These are phyloP conservation scores for Cornus controversa DNA, from an alignment of 148 eudicot species.

Conservation along the genomic window DNA sequence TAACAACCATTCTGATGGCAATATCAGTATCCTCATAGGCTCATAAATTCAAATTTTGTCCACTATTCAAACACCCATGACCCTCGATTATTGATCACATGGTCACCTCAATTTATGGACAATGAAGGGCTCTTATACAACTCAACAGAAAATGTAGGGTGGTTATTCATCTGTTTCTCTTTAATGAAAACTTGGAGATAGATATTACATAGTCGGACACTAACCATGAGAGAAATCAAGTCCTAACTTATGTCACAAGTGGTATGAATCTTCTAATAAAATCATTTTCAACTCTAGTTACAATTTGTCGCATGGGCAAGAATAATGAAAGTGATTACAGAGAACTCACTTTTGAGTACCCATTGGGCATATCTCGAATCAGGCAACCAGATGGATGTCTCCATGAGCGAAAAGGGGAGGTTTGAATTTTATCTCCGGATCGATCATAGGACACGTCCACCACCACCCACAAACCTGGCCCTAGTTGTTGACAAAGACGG, in stretches of 20 bases:
- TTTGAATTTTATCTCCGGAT: constrained; percentile 11
- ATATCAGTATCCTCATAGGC: no score
- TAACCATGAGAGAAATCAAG: neutral
- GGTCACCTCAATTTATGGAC: no score
- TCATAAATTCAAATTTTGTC: no score
- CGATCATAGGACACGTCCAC: constrained; percentile 43
- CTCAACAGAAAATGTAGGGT: no score
- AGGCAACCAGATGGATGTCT: constrained; percentile 62
- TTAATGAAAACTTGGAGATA: neutral
- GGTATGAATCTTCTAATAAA: no score
- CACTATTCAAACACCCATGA: no score
- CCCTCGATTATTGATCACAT: no score
- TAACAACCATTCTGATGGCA: no score
- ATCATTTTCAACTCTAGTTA: neutral
- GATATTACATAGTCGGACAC: neutral
- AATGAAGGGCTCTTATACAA: no score
- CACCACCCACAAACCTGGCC: constrained; percentile 35
- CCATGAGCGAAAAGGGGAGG: constrained; percentile 35
- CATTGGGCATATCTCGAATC: constrained; percentile 42
- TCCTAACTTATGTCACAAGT: neutral
- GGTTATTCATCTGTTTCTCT: no score
- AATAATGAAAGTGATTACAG: neutral
- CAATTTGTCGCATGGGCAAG: neutral
- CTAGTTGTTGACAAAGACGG: constrained; percentile 40
- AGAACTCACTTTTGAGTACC: constrained; percentile 32